phyloP scores from a whole-genome alignment of 2,329 filamentous ascomycete species.

The Exserohilum rostratum region DNA sequence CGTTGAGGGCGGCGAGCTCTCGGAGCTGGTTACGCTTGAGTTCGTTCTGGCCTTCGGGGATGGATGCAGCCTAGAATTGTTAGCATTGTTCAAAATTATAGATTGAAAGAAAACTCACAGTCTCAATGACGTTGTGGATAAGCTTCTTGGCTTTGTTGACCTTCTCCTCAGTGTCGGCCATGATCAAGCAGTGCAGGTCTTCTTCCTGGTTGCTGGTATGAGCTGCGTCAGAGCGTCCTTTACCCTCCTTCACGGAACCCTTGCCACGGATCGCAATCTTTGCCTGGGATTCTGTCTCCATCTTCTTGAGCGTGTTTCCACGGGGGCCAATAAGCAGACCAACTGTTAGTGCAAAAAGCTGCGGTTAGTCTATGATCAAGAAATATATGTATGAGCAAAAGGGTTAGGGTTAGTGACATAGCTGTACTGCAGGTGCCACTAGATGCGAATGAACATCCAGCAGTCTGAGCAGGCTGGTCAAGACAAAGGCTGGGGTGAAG shows the following conservation, averaged over 20 bases:
- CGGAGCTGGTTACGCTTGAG: conserved; percentile 98
- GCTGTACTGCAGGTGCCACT: conserved; percentile 45
- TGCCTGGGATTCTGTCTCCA: conserved; percentile 95
- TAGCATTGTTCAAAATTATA: conserved; percentile 26
- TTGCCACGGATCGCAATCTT: conserved; percentile 99
- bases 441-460: conserved; percentile 36
- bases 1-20: conserved; percentile 96
- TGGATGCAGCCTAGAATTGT: conserved; percentile 81
- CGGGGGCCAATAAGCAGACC: conserved; percentile 99
- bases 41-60: conserved; percentile 98
- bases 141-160: conserved; percentile 99
- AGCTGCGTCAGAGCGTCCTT: conserved; percentile 96
- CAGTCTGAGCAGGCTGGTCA: conserved; percentile 52
- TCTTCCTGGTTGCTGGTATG: conserved; percentile 99
- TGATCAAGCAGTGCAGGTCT: conserved; percentile 97
- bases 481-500: conserved; percentile 49
- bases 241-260: conserved; percentile 99
- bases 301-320: conserved; percentile 99
- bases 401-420: conserved; percentile 50
- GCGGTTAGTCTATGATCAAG: conserved; percentile 79
- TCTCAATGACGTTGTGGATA: conserved; percentile 98
- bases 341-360: conserved; percentile 87
- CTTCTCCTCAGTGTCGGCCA: conserved; percentile 99
- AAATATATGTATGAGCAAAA: conserved; percentile 41
- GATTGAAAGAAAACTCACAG: conserved; percentile 66